Percentiles rank a stretch among this genome's conserved stretches.
Evolutionary conservation across 495 filamentous ascomycete species (phyloP).

Genomic region (Aspergillus asperescens): DNA sequence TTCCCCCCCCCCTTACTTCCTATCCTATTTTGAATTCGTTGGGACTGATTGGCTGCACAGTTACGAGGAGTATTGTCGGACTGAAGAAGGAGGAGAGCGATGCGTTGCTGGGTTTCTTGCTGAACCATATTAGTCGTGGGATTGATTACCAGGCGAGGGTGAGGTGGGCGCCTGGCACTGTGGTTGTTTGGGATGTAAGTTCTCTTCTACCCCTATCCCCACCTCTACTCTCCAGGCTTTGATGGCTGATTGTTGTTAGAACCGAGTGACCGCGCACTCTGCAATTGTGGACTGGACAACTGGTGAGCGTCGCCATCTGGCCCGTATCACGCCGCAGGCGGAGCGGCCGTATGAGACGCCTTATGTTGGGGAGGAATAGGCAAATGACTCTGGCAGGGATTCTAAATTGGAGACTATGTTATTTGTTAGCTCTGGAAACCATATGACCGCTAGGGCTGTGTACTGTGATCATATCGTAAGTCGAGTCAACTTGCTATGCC

Average conservation of each 20-base stretch:
- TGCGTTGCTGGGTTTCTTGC: conserved; percentile 69
- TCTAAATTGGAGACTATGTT: no score
- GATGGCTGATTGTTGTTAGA: conserved; percentile 35
- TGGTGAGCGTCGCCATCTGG: conserved; percentile 58
- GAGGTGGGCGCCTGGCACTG: conserved; percentile 67
- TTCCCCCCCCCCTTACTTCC: neutral
- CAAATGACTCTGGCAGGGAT: no score
- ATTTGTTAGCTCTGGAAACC: no score
- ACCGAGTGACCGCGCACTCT: conserved; percentile 74
- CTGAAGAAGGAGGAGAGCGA: conserved; percentile 76
- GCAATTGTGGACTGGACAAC: conserved; percentile 72
- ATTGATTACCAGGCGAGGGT: conserved; percentile 74
- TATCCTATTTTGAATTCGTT: neutral
- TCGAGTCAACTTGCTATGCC: no score
- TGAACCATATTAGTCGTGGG: conserved; percentile 67
- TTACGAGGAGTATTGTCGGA: conserved; percentile 51
- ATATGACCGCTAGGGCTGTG: no score
- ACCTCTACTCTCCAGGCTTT: no score
- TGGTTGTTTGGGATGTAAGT: conserved; percentile 51
- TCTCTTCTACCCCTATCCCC: neutral
- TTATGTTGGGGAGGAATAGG: conserved; percentile 6
- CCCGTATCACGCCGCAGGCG: conserved; percentile 77
- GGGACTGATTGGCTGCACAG: conserved; percentile 21
- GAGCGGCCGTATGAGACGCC: conserved; percentile 41
- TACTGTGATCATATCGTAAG: no score